Conservation (phyloP, 2,329 filamentous ascomycete species). For the Taxawa tesnikishii region DNA sequence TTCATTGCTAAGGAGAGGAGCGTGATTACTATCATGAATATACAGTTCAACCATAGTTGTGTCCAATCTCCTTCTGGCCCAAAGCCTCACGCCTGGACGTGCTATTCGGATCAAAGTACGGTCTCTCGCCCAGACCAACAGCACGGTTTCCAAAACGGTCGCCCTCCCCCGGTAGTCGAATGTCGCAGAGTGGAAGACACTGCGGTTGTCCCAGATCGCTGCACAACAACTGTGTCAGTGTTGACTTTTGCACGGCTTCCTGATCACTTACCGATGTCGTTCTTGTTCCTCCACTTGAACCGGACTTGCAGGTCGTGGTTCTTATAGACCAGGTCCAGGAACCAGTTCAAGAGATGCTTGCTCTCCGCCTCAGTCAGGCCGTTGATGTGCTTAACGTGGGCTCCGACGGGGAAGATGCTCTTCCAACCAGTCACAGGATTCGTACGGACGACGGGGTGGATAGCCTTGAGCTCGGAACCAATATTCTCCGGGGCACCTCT, state of each 20-base stretch:
- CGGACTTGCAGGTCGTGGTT: constrained; percentile 41
- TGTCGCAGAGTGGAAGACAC: constrained; percentile 47
- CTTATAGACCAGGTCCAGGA: constrained; percentile 27
- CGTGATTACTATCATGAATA: no score
- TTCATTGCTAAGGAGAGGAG: no score
- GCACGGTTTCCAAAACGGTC: constrained; percentile 39
- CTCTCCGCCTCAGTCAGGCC: constrained; percentile 31
- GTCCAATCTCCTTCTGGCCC: no score
- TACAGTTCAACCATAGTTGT: no score
- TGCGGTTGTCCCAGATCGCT: constrained; percentile 57
- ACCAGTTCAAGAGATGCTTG: constrained; percentile 28
- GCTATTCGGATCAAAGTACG: constrained; percentile 41
- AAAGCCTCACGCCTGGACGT: constrained; percentile 33
- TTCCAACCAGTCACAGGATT: constrained; percentile 56
- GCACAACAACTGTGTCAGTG: constrained; percentile 2
- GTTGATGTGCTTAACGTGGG: constrained; percentile 25
- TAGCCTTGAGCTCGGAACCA: constrained; percentile 35
- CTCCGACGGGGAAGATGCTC: constrained; percentile 36
- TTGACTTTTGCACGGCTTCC: background rate
- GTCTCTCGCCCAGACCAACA: constrained; percentile 43
- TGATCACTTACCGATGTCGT: constrained; percentile 29
- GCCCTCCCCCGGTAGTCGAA: constrained; percentile 48
- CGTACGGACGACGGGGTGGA: constrained; percentile 46
- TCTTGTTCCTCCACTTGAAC: constrained; percentile 35
- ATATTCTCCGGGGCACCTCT: constrained; percentile 44